Base-by-base conservation (phyloP, 1,139 yeast species). In the Pichia sp. region DNA sequence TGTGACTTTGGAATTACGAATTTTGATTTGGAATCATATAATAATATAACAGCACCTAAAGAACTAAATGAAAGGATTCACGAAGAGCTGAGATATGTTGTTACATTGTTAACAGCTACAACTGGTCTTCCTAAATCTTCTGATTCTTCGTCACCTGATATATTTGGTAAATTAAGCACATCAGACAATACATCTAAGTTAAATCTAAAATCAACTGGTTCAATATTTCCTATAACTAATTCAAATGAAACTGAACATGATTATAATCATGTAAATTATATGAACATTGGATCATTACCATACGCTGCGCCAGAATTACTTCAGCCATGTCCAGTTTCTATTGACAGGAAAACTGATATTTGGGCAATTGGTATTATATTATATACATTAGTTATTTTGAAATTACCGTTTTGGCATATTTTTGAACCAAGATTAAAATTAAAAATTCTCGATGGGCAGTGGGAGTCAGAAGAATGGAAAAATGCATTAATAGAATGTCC, bases 271-370 rank as follows among this genome's bases (percentile, higher is more conserved):
- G 46, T 33, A 30, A 86, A 82, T 60, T 47, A 50, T 14, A 36
- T 4, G 47, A 36, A 53, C 30, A 87, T 89, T 53, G 98, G 98
- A 0, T 89, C 96, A 1, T 73, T 91, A 42, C 97, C 97, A 0
- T 91, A 89, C 65, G 96, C 96, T 0, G 79, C 96, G 0, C 98
- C 98, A 0, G 96, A 91, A 64, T 72, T 89, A 36, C 71, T 90
- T 49, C 72, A 75, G 42, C 83, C 87, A 0, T 73, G 76, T 30
- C 87, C 87, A 1, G 84, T 87, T 3, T 47, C 53, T 9, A 73
- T 85, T 52, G 84, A 87, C 0, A 87, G 90, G 0, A 73, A 82
- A 51, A 84, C 89, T 0, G 98, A 91, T 67, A 77, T 87, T 13
- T 91, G 97, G 97, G 95, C 97, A 0, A 74, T 87, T 50, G 98